phyloP scores from a whole-genome alignment of 495 filamentous ascomycete species.

The Penicillium paxilli region DNA sequence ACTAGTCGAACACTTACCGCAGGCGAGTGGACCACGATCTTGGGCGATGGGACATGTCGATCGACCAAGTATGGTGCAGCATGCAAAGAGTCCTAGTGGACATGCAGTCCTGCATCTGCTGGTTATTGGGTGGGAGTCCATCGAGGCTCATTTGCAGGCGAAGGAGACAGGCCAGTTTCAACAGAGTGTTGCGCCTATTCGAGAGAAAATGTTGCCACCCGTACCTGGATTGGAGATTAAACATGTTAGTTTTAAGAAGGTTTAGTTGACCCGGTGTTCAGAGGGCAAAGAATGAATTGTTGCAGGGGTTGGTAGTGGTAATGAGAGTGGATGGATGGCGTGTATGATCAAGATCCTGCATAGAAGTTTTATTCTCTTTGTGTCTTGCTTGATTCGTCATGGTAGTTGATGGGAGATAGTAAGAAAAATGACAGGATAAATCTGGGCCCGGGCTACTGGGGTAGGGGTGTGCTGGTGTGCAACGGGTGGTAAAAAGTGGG shows the following conservation, averaged over 20 bases:
- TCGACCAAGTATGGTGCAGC: conserved; percentile 36
- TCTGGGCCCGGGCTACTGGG: background rate
- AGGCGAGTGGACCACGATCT: conserved; percentile 34
- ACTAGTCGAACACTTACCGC: conserved; percentile 31
- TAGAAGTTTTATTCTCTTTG: background rate
- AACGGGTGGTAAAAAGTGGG: conserved; percentile 8
- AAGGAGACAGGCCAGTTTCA: conserved; percentile 48
- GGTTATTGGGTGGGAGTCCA: conserved; percentile 54
- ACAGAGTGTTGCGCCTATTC: conserved; percentile 36
- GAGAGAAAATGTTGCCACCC: conserved; percentile 34
- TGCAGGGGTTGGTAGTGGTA: background rate
- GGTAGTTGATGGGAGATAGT: background rate
- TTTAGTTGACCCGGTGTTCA: conserved; percentile 11
- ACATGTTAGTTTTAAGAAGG: conserved; percentile 41
- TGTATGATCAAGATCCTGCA: background rate
- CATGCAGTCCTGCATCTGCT: conserved; percentile 40
- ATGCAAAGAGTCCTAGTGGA: conserved; percentile 35
- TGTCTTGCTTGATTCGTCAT: background rate
- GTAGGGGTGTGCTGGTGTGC: conserved; percentile 5
- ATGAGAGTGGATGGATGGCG: background rate
- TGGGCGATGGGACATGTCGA: conserved; percentile 48
- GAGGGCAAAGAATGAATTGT: background rate
- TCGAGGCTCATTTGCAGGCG: conserved; percentile 50
- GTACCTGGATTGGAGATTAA: conserved; percentile 41
- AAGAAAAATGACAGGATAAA: background rate